Conservation (phyloP, 768 basidiomycete genomes). For the Mrakia frigida region DNA sequence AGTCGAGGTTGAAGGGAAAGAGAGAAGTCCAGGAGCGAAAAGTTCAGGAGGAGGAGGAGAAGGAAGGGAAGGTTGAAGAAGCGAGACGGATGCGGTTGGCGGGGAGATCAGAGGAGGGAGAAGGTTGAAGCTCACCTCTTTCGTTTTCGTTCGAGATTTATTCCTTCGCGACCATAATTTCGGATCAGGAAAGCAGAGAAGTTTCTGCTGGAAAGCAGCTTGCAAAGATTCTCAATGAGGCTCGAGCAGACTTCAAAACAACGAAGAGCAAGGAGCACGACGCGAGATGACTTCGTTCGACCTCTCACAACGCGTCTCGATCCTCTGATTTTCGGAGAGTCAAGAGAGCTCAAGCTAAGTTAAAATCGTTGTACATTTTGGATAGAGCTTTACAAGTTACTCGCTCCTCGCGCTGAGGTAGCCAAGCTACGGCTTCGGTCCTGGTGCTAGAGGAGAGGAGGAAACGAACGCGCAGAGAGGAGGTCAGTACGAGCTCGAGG, state of each 20-base stretch:
- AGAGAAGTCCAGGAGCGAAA: neutral
- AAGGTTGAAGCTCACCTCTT: neutral
- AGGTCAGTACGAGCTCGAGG: neutral
- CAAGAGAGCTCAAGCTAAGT: neutral
- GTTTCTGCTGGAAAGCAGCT: no score
- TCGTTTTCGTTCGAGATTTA: neutral
- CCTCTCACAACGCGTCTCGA: neutral
- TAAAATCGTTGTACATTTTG: neutral
- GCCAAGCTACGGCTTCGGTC: slow-evolving; percentile 4
- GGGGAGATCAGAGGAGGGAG: no score
- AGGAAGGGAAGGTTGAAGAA: neutral
- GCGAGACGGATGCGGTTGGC: neutral
- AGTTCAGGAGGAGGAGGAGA: neutral
- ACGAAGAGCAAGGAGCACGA: no score
- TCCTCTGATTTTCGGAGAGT: neutral
- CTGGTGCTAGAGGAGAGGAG: neutral
- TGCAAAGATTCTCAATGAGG: no score
- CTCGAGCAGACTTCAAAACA: no score
- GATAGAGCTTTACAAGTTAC: neutral
- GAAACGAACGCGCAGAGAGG: neutral
- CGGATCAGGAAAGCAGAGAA: no score
- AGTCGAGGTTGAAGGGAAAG: neutral
- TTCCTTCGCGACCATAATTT: no score
- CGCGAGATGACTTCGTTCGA: no score
- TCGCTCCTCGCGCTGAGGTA: neutral